Percentiles rank a stretch among this genome's conserved stretches.
Evolutionary conservation across 768 basidiomycete species (phyloP).

Genomic region (Agrocybe praecox): DNA sequence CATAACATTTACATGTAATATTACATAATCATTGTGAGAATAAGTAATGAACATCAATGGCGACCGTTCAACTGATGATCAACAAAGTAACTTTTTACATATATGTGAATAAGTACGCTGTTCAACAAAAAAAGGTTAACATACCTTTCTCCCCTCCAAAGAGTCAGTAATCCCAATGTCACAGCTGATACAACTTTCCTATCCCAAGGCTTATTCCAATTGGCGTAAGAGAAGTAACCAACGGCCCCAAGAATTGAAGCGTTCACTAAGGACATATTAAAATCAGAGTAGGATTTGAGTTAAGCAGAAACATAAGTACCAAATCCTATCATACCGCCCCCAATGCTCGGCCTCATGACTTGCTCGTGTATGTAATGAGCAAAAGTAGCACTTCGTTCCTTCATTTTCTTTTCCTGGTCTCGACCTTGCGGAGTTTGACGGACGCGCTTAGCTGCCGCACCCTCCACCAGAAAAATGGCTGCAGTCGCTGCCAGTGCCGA

Average conservation of each 20-base stretch:
- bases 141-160: slow-evolving; percentile 73
- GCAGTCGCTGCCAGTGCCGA: slow-evolving; percentile 56
- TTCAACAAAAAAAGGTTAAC: slow-evolving; percentile 15
- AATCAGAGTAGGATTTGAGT: not conserved
- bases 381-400: slow-evolving; percentile 54
- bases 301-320: slow-evolving; percentile 31
- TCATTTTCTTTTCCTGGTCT: slow-evolving; percentile 56
- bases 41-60: slow-evolving; percentile 10
- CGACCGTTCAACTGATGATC: not conserved
- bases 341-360: slow-evolving; percentile 63
- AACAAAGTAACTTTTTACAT: not conserved
- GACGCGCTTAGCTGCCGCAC: slow-evolving; percentile 63
- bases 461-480: slow-evolving; percentile 62
- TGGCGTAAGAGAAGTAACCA: slow-evolving; percentile 62
- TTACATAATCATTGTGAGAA: slow-evolving; percentile 12
- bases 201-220: slow-evolving; percentile 77
- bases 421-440: slow-evolving; percentile 59
- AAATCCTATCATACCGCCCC: slow-evolving; percentile 64
- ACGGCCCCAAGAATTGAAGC: slow-evolving; percentile 61
- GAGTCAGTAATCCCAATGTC: slow-evolving; percentile 55
- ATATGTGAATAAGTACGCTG: not conserved
- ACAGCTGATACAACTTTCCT: slow-evolving; percentile 58
- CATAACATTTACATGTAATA: not conserved
- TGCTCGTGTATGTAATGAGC: slow-evolving; percentile 58
- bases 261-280: slow-evolving; percentile 52